These are phyloP conservation scores for Sinapis alba DNA, from an alignment of 441 rosid species.

Conservation along the genomic window DNA sequence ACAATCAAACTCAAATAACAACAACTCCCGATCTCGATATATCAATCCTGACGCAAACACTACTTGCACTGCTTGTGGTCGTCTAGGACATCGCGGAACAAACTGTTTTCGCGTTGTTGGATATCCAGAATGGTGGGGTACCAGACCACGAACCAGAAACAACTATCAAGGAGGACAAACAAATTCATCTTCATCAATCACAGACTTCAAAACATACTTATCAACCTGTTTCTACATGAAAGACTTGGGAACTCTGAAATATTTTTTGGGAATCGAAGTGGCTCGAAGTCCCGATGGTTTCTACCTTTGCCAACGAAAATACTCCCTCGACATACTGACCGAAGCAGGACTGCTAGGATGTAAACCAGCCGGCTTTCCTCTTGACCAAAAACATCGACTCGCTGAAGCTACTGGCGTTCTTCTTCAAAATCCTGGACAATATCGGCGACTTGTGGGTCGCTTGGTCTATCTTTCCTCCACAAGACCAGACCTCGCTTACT, in stretches of 20 bases:
- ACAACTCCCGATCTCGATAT: no score
- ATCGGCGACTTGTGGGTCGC: neutral
- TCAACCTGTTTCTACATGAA: neutral
- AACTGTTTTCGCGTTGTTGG: no score
- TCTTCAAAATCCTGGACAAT: neutral
- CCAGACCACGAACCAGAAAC: no score
- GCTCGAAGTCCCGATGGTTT: neutral
- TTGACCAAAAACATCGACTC: neutral
- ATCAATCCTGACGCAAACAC: no score
- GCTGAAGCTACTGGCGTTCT: neutral
- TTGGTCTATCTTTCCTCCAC: neutral
- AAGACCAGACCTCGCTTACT: neutral
- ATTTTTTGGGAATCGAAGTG: neutral
- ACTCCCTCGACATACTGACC: neutral
- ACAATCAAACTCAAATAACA: no score
- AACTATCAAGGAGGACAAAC: no score
- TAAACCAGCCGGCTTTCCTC: neutral
- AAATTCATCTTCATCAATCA: neutral
- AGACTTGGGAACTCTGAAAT: neutral
- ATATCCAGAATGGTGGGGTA: no score
- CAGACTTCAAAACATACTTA: neutral
- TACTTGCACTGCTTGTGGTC: no score
- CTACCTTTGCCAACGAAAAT: neutral
- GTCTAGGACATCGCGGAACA: no score
- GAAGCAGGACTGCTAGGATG: neutral